Conservation (phyloP, 2,329 filamentous ascomycete genomes). For the Colletotrichum graminicola region DNA sequence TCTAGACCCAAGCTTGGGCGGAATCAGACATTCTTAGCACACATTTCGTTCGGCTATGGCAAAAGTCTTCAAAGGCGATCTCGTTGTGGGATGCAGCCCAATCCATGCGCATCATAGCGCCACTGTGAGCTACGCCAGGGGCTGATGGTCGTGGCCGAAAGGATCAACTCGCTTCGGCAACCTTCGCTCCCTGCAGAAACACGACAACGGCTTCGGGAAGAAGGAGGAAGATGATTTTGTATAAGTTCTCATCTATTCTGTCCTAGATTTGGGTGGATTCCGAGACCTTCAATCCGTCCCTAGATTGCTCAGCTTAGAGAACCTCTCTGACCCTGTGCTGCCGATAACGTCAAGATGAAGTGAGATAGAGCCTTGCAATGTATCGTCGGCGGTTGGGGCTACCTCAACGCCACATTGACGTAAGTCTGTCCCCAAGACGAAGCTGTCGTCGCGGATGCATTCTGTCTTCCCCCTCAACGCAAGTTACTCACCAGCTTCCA, state of each 20-base stretch:
- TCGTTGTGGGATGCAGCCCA: background rate
- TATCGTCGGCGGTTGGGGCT: slow-evolving; percentile 23
- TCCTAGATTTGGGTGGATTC: background rate
- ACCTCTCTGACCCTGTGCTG: background rate
- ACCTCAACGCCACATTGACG: slow-evolving; percentile 26
- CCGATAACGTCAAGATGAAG: slow-evolving; percentile 19
- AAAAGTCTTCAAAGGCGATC: background rate
- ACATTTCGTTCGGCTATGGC: background rate
- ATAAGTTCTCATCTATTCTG: background rate
- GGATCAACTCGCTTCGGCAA: background rate
- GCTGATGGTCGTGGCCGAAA: background rate
- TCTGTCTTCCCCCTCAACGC: background rate
- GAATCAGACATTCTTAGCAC: background rate
- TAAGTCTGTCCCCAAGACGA: background rate
- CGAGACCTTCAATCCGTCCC: background rate
- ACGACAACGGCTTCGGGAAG: background rate
- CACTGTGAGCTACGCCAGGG: background rate
- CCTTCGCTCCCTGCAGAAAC: background rate
- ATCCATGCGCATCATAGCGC: background rate
- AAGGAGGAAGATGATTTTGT: background rate
- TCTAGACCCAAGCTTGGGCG: background rate
- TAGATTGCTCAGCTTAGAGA: background rate
- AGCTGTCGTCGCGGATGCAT: background rate
- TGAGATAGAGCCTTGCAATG: slow-evolving; percentile 22
- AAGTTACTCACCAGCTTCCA: background rate